Base-by-base conservation (phyloP, 2,329 filamentous ascomycete genomes). In the Botrytis sinoallii region DNA sequence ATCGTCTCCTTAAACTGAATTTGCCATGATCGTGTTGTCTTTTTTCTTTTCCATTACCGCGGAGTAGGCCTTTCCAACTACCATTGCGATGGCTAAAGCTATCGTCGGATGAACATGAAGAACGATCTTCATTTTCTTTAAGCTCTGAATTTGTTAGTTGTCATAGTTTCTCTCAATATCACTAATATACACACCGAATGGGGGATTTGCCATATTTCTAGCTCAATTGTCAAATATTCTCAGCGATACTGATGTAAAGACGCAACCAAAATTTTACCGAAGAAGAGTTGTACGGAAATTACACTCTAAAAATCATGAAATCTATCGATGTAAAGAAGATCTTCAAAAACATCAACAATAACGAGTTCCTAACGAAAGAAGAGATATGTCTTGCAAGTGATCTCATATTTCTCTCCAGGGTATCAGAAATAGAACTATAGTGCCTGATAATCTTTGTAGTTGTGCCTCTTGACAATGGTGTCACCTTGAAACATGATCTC, bases 131-230 rank as follows among this genome's bases (percentile, higher is more conserved):
- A 29, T 63, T 4, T 5, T 63, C 38, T 42, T n/a, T 8, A 0
- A 29, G 35, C n/a, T n/a, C 35, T 40, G 14, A 42, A 63, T 6
- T 29, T 38, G 20, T 42, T 63, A 63, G 60, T 25, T 40, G 35
- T 42, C 0, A 38, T 9, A 1, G 9, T n/a, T 4, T 3, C 9
- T 42, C 3, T 14, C 7, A 7, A 10, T 10, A 4, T n/a, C 12
- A 63, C 12, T 40, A 0, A 16, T 42, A 16, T 63, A 63, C 38
- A 63, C 25, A 42, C 35, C 60, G 8, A 18, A n/a, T n/a, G 40
- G 59, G 6, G 25, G 16, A 38, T 42, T 63, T 29, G 38, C 25
- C 60, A 63, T 57, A 29, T 60, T 9, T 32, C 57, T 9, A 35
- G 18, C 32, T 60, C 16, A 35, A 22, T 22, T 22, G 9, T 25